Evolutionary conservation across 768 basidiomycete species (phyloP).

Genomic region (Fistulinella prunicolor): DNA sequence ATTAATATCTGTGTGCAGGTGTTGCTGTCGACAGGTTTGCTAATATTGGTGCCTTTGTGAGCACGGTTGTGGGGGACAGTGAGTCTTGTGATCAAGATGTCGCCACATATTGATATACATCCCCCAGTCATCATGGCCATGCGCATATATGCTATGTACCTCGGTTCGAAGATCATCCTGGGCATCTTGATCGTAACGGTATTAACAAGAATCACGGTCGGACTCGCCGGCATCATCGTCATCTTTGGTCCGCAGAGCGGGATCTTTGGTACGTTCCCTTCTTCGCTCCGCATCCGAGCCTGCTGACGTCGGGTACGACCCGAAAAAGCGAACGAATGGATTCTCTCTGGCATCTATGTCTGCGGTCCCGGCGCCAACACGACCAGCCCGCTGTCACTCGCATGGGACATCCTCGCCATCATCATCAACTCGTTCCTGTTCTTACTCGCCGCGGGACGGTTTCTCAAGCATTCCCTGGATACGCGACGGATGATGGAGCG

Average conservation of each 20-base stretch:
- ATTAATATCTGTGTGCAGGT: neutral
- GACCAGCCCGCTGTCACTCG: slow-evolving; percentile 6
- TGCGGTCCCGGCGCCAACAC: slow-evolving; percentile 9
- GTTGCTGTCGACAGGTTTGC: slow-evolving; percentile 8
- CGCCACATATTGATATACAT: no score
- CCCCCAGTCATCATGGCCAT: slow-evolving; percentile 18
- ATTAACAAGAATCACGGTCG: slow-evolving; percentile 5
- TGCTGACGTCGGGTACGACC: no score
- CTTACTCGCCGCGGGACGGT: slow-evolving; percentile 12
- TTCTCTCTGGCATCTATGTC: slow-evolving; percentile 15
- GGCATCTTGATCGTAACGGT: slow-evolving; percentile 5
- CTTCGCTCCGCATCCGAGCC: no score
- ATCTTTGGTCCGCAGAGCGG: slow-evolving; percentile 19
- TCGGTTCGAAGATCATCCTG: slow-evolving; percentile 11
- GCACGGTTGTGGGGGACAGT: slow-evolving; percentile 11
- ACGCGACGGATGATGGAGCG: slow-evolving; percentile 3
- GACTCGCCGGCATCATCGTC: slow-evolving; percentile 6
- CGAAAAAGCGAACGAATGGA: slow-evolving; percentile 15
- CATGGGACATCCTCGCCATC: slow-evolving; percentile 16
- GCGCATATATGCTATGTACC: slow-evolving; percentile 23
- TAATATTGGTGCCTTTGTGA: slow-evolving; percentile 15
- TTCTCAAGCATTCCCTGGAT: slow-evolving; percentile 9
- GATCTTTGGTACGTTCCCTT: slow-evolving; percentile 6
- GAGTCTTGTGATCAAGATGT: neutral
- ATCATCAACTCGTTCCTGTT: slow-evolving; percentile 13